phyloP scores from a whole-genome alignment of 257 asterid genomes.

The Nicotiana attenuata region DNA sequence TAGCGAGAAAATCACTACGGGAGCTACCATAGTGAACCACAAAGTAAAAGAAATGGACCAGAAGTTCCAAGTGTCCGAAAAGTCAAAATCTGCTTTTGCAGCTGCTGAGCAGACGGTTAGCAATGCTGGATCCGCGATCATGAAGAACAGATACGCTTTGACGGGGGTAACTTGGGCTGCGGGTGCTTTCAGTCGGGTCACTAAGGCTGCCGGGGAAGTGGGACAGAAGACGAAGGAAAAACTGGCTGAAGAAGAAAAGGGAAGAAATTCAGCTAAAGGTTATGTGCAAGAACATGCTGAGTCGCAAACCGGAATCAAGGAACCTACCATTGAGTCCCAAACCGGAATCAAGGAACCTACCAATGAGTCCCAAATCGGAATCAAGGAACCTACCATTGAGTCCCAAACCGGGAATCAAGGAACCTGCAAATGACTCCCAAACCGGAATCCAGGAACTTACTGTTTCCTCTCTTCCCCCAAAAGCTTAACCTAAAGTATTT shows the following conservation, averaged over 20 bases:
- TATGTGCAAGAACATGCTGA: slow-evolving; percentile 18
- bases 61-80: slow-evolving; percentile 56
- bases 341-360: slow-evolving; percentile 9
- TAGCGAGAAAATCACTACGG: slow-evolving; percentile 47
- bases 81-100: slow-evolving; percentile 50
- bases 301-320: slow-evolving; percentile 20
- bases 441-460: slow-evolving; percentile 15
- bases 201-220: slow-evolving; percentile 55
- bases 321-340: slow-evolving; percentile 6
- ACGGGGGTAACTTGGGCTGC: slow-evolving; percentile 64
- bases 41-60: slow-evolving; percentile 63
- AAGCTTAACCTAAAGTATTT: slow-evolving; percentile 30
- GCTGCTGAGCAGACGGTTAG: slow-evolving; percentile 63
- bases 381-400: slow-evolving; percentile 19
- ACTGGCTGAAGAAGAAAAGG: slow-evolving; percentile 46
- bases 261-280: slow-evolving; percentile 34
- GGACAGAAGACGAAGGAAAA: slow-evolving; percentile 60
- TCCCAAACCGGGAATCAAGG: slow-evolving; percentile 15
- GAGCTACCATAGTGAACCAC: slow-evolving; percentile 51
- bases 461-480: slow-evolving; percentile 32
- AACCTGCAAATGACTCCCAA: slow-evolving; percentile 15
- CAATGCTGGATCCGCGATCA: slow-evolving; percentile 49
- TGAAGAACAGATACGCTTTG: slow-evolving; percentile 52
- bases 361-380: not conserved
- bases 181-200: slow-evolving; percentile 50